Base-by-base conservation (phyloP, 2,329 filamentous ascomycete species). In the Cladosporium sp. region DNA sequence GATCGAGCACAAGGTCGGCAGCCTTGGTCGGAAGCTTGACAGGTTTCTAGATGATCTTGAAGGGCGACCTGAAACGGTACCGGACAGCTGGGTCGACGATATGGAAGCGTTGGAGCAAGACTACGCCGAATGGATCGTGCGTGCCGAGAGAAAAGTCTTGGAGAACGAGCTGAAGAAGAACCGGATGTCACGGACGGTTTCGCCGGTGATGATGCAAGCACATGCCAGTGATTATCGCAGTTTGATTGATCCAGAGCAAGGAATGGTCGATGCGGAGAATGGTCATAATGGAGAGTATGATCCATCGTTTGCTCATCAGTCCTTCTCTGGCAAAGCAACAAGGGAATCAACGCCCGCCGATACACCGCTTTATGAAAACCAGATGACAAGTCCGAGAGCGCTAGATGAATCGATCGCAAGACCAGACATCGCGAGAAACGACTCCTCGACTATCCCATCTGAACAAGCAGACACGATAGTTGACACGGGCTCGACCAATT, bases 1-100 rank as follows among this genome's bases (percentile, higher is more conserved):
- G 7, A 72, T 97, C 27, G 82, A 85, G 50, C 72, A 78, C 27
- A 86, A 86, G 57, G 82, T 96, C 29, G 74, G 79, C 12, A 77
- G 77, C 30, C 77, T 90, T 0, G 92, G 88, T 0, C 78, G 78
- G 41, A 78, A 83, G 33, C 75, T 97, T 54, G 93, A 98, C 66
- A 80, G 78, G 43, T 89, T 96, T 79, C 77, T 98, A 12, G 91
- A 98, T 67, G 78, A 81, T 27, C 75, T 97, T 2, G 93, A 97
- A 67, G 91, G 89, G 1, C 77, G 83, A 49, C 77, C 85, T 38
- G 93, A 98, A 61, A 88, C 86, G 0, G 72, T 98, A 8, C 93
- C 93, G 0, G 86, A 94, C 35, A 67, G 73, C 22, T 98, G 92
- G 93, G 81, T 97, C 50, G 88, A 95, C 59, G 79, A 84, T 4